phyloP scores from a whole-genome alignment of 306 rosid genomes.

The Rosa lucieae region DNA sequence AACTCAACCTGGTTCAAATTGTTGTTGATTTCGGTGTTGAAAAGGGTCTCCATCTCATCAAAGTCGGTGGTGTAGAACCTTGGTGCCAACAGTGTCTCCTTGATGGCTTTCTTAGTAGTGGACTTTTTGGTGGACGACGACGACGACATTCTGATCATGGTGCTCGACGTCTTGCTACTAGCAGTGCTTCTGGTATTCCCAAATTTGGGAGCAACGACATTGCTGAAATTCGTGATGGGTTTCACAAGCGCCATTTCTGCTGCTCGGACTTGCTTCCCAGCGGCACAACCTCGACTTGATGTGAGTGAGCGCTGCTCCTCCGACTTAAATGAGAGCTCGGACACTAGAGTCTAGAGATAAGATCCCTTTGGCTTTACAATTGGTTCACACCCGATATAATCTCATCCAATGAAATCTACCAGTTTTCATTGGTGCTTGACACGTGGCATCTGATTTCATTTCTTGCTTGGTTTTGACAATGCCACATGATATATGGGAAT shows the following conservation, averaged over 20 bases:
- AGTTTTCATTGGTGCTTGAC: not conserved
- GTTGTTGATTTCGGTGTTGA: constrained; percentile 95
- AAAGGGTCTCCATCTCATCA: constrained; percentile 95
- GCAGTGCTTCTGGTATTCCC: constrained; percentile 34
- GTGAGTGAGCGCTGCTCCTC: too few species aligned
- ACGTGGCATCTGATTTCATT: not conserved
- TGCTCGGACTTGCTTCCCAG: constrained; percentile 28
- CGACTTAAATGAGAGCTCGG: too few species aligned
- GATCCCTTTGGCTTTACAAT: not conserved
- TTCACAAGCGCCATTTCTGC: constrained; percentile 87
- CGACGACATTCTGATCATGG: constrained; percentile 54
- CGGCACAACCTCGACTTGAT: too few species aligned
- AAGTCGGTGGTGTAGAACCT: constrained; percentile 97
- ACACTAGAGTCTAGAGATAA: not conserved
- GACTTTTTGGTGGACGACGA: constrained; percentile 26
- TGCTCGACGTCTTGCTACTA: constrained; percentile 34
- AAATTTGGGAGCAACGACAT: constrained; percentile 37
- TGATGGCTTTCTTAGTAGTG: constrained; percentile 44
- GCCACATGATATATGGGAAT: not conserved
- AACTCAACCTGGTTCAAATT: constrained; percentile 80
- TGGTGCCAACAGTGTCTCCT: constrained; percentile 91
- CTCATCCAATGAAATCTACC: constrained; percentile 11
- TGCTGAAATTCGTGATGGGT: constrained; percentile 72
- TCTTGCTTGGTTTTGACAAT: not conserved
- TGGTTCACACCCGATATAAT: not conserved